Base-by-base conservation (phyloP, 371 early-diverging fungal species). In the Paraphysoderma sedebokerense region DNA sequence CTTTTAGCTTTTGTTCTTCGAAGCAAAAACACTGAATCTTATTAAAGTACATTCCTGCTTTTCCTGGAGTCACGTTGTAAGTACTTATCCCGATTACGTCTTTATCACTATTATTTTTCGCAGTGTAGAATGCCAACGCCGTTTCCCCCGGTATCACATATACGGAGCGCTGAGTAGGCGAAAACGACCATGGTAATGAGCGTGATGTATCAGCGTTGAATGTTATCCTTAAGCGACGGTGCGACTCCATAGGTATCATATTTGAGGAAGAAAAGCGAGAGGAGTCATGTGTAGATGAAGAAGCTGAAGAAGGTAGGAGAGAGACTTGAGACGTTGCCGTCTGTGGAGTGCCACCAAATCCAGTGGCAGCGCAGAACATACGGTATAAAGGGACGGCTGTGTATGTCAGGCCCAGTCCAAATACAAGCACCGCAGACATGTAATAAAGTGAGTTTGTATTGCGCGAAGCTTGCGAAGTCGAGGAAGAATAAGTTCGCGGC, bases 1-100 rank as follows among this genome's bases (percentile, higher is more conserved):
- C 82, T 30, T 63, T 72, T 46, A 98, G 64, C 61, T 78, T 82
- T 62, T 98, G 97, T 58, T 96, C 95, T 57, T 98, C 98, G 67
- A 98, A 98, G 56, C 98, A 98, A 53, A 98, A 98, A 60, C 98
- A 98, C 59, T 98, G 98, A 48, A 95, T 93, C 72, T 95, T 97
- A 77, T 95, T 97, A 53, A 95, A 92, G 48, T 92, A 85, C 15
- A 70, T 73, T 3, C 85, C 98, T 1, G 88, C 92, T 56, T 88
- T 82, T 47, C 79, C 72, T 3, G 98, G 98, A 1, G 87, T 76
- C 24, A 98, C 92, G 56, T 88, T 91, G 55, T 98, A 98, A 0
- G 96, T 98, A 1, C 91, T 85, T 48, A 98, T 81, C n/a, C 98
- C 98, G 35, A 90, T 83, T 32, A 98, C 76, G 54, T 90, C 90